Evolutionary conservation across 2,329 filamentous ascomycete genomes (phyloP), one percentile per base, ranked within the genome.

Genomic region (Rutstroemia sp.): DNA sequence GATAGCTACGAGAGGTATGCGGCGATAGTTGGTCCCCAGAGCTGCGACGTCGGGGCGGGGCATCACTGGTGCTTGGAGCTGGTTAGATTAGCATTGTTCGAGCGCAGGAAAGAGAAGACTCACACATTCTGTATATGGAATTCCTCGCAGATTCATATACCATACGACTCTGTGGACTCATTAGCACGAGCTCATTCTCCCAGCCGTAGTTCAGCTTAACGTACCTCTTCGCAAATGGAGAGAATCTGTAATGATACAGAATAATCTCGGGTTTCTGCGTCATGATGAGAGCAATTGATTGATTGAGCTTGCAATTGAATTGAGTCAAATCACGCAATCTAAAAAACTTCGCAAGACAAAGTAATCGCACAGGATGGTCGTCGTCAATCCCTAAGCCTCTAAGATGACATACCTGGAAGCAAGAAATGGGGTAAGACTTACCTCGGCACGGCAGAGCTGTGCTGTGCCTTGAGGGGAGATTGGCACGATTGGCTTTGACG

Each of bases 41-140:
- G 73, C 72, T 17, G 73, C 70, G 14, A 89, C 67, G 67, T 88
- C 84, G 1, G 84, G 84, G 25, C 86, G 82, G 6, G 87, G 87
- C 67, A 89, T 74, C 37, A 79, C 76, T 2, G 75, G 72, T 0
- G 19, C 14, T 55, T 89, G 86, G 50, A 83, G 70, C 84, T 86
- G 10, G 19, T 46, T 45, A 60, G 45, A 60, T 51, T 58, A 46
- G 23, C 50, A 23, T 57, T 34, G 25, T 42, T 19, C 39, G 9
- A 42, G 17, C 10, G 14, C n/a, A 42, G 25, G 17, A 48, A n/a
- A 34, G 10, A 7, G 23, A 38, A 41, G 10, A 75, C 79, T 69
- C 74, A 87, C 83, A 64, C 85, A 88, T 82, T 88, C 78, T 50
- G 75, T 76, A 64, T 85, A 88, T 0, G 79, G 76, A 47, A 89